These are phyloP conservation scores for Leishmania guyanensis DNA, from an alignment of 208 protist species.

Conservation along the genomic window DNA sequence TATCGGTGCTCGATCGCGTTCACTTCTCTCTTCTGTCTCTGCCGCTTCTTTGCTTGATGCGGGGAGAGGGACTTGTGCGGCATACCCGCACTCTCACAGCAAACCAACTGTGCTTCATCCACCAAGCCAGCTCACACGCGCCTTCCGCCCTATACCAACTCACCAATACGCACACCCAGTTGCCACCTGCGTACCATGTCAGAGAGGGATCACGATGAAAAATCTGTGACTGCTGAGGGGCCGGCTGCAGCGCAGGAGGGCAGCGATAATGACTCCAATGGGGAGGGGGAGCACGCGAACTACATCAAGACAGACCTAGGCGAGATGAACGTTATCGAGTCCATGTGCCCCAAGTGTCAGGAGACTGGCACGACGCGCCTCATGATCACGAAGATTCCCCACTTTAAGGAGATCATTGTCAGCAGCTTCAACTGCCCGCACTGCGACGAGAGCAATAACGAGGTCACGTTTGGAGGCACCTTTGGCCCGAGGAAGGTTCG, in stretches of 20 bases:
- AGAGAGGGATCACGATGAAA: not conserved
- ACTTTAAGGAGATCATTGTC: constrained; percentile 93
- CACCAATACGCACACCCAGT: not conserved
- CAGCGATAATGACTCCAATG: not conserved
- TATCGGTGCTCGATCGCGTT: not conserved
- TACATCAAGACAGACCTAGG: constrained; percentile 85
- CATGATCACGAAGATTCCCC: constrained; percentile 92
- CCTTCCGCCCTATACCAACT: not conserved
- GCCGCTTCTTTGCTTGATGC: not conserved
- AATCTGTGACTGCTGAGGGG: not conserved
- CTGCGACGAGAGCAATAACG: constrained; percentile 89
- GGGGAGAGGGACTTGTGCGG: not conserved
- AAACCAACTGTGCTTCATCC: not conserved
- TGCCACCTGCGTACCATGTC: not conserved
- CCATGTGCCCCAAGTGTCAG: constrained; percentile 87
- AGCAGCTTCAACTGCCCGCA: constrained; percentile 92
- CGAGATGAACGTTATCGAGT: constrained; percentile 89
- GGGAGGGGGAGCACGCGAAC: constrained; percentile 28
- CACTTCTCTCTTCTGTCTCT: not conserved
- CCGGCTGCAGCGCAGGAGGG: constrained; percentile 8
- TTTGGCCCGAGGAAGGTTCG: constrained; percentile 84
- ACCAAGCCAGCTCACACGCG: not conserved
- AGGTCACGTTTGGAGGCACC: constrained; percentile 86
- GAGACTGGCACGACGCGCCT: constrained; percentile 87
- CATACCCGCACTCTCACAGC: not conserved